Conservation (phyloP, 2,329 filamentous ascomycete genomes). For the Apiospora marii region DNA sequence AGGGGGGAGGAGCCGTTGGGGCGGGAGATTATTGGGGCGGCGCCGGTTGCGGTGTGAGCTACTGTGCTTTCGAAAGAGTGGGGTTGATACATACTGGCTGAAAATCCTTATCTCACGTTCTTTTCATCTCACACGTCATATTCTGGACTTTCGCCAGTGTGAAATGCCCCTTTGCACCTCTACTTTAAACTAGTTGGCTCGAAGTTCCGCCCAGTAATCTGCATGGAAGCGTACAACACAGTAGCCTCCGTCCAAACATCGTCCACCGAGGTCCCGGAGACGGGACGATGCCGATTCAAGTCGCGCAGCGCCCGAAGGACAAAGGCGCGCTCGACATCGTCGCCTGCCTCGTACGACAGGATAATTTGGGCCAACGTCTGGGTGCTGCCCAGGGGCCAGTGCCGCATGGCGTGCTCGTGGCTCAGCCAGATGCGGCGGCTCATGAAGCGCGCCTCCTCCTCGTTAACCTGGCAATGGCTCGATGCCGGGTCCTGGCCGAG, state of each 20-base stretch:
- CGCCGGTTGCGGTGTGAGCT: slow-evolving; percentile 27
- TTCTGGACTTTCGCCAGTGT: too few species aligned
- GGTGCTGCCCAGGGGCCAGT: not conserved
- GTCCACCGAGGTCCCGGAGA: not conserved
- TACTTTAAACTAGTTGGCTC: not conserved
- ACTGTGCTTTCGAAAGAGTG: not conserved
- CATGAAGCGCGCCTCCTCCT: not conserved
- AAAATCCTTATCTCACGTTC: too few species aligned
- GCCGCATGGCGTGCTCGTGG: not conserved
- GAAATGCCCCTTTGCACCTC: not conserved
- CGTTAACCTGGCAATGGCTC: too few species aligned
- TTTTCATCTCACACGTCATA: not conserved
- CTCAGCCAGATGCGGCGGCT: not conserved
- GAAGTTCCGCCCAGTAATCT: not conserved
- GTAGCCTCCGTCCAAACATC: not conserved
- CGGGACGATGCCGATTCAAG: not conserved
- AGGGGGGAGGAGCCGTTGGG: slow-evolving; percentile 44
- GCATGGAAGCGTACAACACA: not conserved
- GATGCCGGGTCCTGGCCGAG: not conserved
- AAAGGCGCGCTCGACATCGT: not conserved
- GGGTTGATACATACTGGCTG: fast-evolving
- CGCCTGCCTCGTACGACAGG: not conserved
- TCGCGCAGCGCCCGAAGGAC: not conserved
- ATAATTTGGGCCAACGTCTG: not conserved
- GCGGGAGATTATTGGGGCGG: slow-evolving; percentile 33